These are phyloP conservation scores for Aureobasidium leucospermi DNA, from an alignment of 2,329 filamentous ascomycete species.

Conservation along the genomic window DNA sequence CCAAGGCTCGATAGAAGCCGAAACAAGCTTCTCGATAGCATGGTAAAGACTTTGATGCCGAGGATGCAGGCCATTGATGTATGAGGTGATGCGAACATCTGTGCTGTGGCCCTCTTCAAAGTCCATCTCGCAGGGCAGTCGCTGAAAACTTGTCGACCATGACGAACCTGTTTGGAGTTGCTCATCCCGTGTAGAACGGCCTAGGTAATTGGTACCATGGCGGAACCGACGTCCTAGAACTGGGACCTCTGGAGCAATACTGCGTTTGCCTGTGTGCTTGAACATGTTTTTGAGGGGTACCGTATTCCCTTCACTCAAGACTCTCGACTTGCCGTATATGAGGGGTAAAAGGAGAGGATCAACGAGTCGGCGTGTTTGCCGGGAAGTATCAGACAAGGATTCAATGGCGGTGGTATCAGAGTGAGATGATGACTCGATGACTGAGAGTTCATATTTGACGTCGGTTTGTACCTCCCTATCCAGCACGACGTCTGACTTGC, in stretches of 20 bases:
- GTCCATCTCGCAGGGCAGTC: slow-evolving; percentile 14
- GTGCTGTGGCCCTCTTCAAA: neutral
- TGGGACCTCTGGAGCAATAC: slow-evolving; percentile 1
- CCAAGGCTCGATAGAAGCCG: slow-evolving; percentile 10
- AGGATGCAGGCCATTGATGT: slow-evolving; percentile 16
- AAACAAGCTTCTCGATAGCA: slow-evolving; percentile 16
- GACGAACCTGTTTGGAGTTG: neutral
- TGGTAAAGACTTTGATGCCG: neutral
- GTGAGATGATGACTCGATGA: neutral
- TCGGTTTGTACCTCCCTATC: neutral
- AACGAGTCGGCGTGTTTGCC: slow-evolving; percentile 2
- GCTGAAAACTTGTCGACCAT: slow-evolving; percentile 12
- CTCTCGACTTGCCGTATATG: slow-evolving; percentile 19
- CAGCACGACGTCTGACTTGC: neutral
- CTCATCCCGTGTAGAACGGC: neutral
- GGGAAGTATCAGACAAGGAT: neutral
- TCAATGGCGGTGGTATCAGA: neutral
- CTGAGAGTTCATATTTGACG: neutral
- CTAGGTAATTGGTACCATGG: neutral
- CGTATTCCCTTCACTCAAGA: slow-evolving; percentile 14
- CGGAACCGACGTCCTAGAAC: neutral
- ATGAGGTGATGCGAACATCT: slow-evolving; percentile 14
- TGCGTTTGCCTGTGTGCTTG: slow-evolving; percentile 11
- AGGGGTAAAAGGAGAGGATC: slow-evolving; percentile 19
- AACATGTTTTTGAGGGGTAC: slow-evolving; percentile 17